A percentile compares a stretch with the other conserved stretches of the same genome.
phyloP scores from a whole-genome alignment of 768 basidiomycete species.

The Lactarius sanguifluus region DNA sequence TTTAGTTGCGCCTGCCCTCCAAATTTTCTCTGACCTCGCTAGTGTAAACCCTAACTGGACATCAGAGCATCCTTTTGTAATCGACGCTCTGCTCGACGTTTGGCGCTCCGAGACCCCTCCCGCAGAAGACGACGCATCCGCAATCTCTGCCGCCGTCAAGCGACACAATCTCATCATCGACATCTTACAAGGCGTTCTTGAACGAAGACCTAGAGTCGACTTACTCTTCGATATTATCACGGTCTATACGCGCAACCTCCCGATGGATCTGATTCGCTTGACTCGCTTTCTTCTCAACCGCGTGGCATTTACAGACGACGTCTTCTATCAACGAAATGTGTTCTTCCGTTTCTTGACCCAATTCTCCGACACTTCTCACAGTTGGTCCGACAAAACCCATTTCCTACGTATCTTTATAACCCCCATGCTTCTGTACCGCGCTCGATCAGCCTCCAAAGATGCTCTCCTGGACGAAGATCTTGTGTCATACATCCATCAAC shows the following conservation, averaged over 20 bases:
- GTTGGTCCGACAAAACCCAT: constrained; percentile 75
- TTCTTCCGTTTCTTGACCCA: constrained; percentile 82
- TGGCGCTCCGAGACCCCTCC: constrained; percentile 59
- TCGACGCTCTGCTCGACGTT: constrained; percentile 68
- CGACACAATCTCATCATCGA: constrained; percentile 66
- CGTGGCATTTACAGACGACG: constrained; percentile 70
- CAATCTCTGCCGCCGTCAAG: constrained; percentile 52
- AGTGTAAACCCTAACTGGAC: constrained; percentile 70
- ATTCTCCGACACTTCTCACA: constrained; percentile 64
- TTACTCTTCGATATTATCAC: constrained; percentile 86
- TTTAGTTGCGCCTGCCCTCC: constrained; percentile 66
- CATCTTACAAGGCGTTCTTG: constrained; percentile 73
- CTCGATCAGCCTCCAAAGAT: constrained; percentile 51
- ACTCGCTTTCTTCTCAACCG: constrained; percentile 86
- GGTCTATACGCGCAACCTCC: constrained; percentile 74
- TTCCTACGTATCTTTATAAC: constrained; percentile 84
- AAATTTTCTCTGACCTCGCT: constrained; percentile 75
- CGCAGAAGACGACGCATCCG: constrained; percentile 38
- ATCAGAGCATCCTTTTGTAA: constrained; percentile 58
- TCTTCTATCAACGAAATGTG: constrained; percentile 75
- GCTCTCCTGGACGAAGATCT: constrained; percentile 72
- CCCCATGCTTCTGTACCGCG: constrained; percentile 80
- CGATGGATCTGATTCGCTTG: constrained; percentile 76
- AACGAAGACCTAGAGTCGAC: constrained; percentile 75
- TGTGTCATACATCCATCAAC: constrained; percentile 63